Evolutionary conservation across 345 rosid genomes (phyloP), one percentile per base, ranked within the genome.

Genomic region (Acer negundo): DNA sequence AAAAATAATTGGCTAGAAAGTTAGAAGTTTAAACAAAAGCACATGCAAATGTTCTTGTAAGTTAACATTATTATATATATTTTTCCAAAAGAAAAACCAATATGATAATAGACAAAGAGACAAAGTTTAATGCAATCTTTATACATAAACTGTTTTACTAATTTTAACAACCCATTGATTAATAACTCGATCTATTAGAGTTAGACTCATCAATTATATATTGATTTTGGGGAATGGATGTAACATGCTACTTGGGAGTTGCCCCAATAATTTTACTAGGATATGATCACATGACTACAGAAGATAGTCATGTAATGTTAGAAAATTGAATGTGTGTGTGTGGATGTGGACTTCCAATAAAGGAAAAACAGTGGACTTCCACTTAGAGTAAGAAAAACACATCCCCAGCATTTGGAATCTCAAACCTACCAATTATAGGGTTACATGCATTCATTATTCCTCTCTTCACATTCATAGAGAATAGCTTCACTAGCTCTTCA

Each of bases 331-430:
- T n/a, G n/a, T n/a, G n/a, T 40, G 11, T 8, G 46, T 10, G 20
- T 12, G 7, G 38, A 35, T 58, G 61, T 17, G 64, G 44, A 67
- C 20, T 62, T 69, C 80, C 62, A 44, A 62, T 26, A 23, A 67
- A 65, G 75, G 73, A 23, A 31, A 17, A 59, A 1, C 66, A 3
- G 15, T 51, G 47, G 24, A 22, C 69, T 82, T 81, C 89, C 77
- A 74, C 75, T 78, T 83, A 63, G 69, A 63, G 88, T 19, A 86
- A 81, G 84, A 62, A 59, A 79, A 0, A 73, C 83, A 85, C 10
- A 49, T 2, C 74, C 76, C 84, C 84, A 78, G 84, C 83, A 77
- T 81, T 80, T 74, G 88, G 86, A 81, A 69, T 78, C 84, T 79
- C 68, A 77, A 79, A 46, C 78, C 77, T 64, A 44, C 61, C 28